These are phyloP conservation scores for Lasiodiplodia sp. DNA, from an alignment of 2,329 filamentous ascomycete genomes.

Conservation along the genomic window DNA sequence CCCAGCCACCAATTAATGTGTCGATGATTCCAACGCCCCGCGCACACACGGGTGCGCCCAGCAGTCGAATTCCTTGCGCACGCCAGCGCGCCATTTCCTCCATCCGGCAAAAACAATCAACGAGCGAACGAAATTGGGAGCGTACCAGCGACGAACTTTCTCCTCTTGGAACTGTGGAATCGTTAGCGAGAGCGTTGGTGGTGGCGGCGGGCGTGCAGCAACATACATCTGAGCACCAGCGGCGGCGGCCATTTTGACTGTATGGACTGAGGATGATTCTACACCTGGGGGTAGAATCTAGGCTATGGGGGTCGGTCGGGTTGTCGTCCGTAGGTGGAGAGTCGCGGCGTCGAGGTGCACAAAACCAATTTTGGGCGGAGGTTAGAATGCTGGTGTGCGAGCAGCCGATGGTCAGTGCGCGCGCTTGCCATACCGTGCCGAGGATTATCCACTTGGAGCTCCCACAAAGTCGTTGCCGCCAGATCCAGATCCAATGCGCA, in stretches of 20 bases:
- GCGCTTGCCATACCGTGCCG: conserved; percentile 4
- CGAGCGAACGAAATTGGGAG: conserved; percentile 31
- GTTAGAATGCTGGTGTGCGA: conserved; percentile 25
- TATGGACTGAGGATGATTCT: conserved; percentile 44
- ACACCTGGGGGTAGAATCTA: conserved; percentile 40
- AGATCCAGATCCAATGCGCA: not conserved
- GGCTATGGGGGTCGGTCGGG: conserved; percentile 39
- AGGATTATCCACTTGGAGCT: not conserved
- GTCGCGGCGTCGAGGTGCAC: conserved; percentile 33
- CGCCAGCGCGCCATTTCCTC: conserved; percentile 6
- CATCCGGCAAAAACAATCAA: conserved; percentile 27
- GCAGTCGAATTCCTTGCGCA: not conserved
- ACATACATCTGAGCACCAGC: conserved; percentile 51
- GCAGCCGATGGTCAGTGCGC: conserved; percentile 8
- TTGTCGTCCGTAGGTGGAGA: conserved; percentile 38
- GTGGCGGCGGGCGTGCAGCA: conserved; percentile 7
- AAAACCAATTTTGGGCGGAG: conserved; percentile 29
- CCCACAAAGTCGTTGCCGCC: not conserved
- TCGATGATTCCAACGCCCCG: conserved; percentile 35
- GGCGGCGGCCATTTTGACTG: conserved; percentile 51
- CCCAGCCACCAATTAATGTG: conserved; percentile 73
- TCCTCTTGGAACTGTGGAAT: conserved; percentile 77
- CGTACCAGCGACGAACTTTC: conserved; percentile 68
- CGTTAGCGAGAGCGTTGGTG: conserved; percentile 37
- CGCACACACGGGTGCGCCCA: not conserved